Conservation (phyloP, 371 early-diverging fungal genomes). For the Mortierella sp. region DNA sequence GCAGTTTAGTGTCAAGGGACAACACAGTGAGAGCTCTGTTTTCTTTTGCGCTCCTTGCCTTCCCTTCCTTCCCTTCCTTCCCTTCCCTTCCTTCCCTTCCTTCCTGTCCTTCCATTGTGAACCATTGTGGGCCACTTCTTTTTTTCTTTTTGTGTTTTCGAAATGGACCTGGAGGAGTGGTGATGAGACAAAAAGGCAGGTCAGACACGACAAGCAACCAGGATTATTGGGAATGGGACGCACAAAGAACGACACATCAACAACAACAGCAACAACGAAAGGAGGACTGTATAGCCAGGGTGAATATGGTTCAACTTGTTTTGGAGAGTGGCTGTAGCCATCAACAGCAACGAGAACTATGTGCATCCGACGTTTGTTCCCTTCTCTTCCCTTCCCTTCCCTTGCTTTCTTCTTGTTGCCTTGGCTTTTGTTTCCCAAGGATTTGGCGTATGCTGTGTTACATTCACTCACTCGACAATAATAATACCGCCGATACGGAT, state of each 20-base stretch:
- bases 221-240: not conserved
- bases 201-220: not conserved
- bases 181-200: not conserved
- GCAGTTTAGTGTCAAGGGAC: not conserved
- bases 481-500: not conserved
- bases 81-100: not conserved
- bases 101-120: not conserved
- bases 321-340: not conserved
- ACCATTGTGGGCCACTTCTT: not conserved
- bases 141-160: not conserved
- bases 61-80: too few species aligned
- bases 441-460: not conserved
- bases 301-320: not conserved
- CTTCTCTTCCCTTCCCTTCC: not conserved
- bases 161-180: not conserved
- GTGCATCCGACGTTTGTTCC: conserved; percentile 4
- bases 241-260: not conserved
- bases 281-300: not conserved
- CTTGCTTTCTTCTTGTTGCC: not conserved
- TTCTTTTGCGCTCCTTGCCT: not conserved
- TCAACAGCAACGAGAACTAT: not conserved
- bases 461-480: not conserved
- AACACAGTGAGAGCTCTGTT: not conserved
- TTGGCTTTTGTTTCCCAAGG: not conserved
- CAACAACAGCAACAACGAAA: not conserved